Evolutionary conservation across 2,329 filamentous ascomycete species (phyloP).

Genomic region (Ophiocordyceps robertsii): DNA sequence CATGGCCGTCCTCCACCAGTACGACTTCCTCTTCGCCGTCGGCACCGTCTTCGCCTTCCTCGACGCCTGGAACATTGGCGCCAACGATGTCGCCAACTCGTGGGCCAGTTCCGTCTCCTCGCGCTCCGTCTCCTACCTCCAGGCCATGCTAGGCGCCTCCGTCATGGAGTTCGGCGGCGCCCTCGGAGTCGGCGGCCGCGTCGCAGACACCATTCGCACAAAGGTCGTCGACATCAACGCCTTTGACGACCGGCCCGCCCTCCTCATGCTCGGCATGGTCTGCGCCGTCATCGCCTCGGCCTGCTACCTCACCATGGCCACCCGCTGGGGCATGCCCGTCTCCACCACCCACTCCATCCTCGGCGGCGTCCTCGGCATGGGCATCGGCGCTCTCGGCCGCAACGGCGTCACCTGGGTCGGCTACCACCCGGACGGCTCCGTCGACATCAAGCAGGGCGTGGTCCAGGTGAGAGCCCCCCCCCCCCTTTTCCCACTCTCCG

Average conservation of each 20-base stretch:
- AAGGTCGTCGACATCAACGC: conserved; percentile 37
- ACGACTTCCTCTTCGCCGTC: conserved; percentile 50
- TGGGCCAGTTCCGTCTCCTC: conserved; percentile 66
- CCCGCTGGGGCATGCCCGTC: conserved; percentile 40
- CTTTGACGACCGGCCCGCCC: conserved; percentile 32
- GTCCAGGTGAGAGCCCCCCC: conserved; percentile 28
- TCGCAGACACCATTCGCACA: conserved; percentile 48
- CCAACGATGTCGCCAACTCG: conserved; percentile 61
- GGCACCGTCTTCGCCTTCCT: conserved; percentile 53
- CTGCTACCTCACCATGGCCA: conserved; percentile 42
- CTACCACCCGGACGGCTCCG: conserved; percentile 22
- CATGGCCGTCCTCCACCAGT: conserved; percentile 28
- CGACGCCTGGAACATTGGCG: conserved; percentile 48
- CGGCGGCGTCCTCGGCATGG: conserved; percentile 45
- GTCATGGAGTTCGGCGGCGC: conserved; percentile 51
- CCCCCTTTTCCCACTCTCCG: neutral
- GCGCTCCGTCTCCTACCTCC: conserved; percentile 46
- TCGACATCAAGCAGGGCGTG: conserved; percentile 32
- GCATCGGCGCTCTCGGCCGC: conserved; percentile 39
- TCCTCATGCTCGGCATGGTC: conserved; percentile 46
- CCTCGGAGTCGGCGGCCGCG: conserved; percentile 45
- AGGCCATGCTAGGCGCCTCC: conserved; percentile 44
- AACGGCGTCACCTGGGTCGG: conserved; percentile 39
- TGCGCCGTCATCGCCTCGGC: conserved; percentile 41
- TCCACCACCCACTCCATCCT: conserved; percentile 50